phyloP scores from a whole-genome alignment of 2,329 filamentous ascomycete genomes.

The Didymella pinodella region DNA sequence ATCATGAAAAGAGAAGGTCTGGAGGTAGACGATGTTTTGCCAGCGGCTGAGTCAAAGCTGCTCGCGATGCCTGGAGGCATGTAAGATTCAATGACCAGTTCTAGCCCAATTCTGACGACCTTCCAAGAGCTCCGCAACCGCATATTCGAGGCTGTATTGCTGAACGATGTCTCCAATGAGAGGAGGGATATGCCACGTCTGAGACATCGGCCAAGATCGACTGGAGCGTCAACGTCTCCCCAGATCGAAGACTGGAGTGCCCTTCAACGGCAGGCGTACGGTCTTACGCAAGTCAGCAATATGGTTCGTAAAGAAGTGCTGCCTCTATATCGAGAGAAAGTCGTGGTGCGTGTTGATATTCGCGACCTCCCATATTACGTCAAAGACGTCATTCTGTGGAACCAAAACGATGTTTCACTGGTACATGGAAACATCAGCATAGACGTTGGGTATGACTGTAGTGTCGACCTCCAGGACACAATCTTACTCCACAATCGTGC shows the following conservation, averaged over 20 bases:
- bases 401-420: neutral
- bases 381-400: neutral
- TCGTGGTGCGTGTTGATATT: neutral
- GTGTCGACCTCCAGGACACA: neutral
- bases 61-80: neutral
- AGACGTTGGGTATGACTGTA: neutral
- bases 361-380: neutral
- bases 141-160: neutral
- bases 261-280: neutral
- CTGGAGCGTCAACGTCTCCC: neutral
- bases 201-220: neutral
- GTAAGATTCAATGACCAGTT: neutral
- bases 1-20: neutral
- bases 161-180: neutral
- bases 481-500: neutral
- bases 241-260: neutral
- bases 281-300: constrained; percentile 1
- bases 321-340: neutral
- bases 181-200: neutral
- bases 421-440: constrained; percentile 5
- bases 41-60: neutral
- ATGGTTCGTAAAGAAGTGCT: constrained; percentile 3
- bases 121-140: neutral
- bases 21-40: neutral
- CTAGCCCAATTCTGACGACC: neutral